Evolutionary conservation across 805 yeast genomes (phyloP), one percentile per base, ranked within the genome.

Genomic region (Lipomyces anomalus): DNA sequence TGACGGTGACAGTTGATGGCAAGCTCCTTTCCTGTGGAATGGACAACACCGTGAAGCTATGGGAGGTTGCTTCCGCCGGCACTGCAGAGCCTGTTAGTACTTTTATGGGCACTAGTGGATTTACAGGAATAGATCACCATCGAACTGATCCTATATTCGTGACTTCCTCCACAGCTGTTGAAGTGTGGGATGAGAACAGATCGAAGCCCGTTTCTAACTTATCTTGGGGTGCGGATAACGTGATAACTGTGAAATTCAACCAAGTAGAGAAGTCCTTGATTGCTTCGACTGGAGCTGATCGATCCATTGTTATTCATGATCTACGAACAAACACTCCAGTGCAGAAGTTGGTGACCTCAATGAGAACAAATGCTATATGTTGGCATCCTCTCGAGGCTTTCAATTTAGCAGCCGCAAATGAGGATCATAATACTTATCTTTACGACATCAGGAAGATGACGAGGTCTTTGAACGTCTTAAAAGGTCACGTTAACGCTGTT

Each of bases 321-420:
- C 71, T 86, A 40, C 78, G 98, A 59, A 86, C 96, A 4, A 80
- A 84, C 58, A 75, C 95, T 2, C 96, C 98, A 11, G 79, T 94
- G 4, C 97, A 94, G 66, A 90, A 89, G 64, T 77, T 90, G 48
- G 84, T 83, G 38, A 84, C 92, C 22, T 70, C 79, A 11, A 72
- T 92, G 75, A 75, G 94, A 58, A 84, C 89, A 17, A 92, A 92
- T 65, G 73, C 90, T 38, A 73, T 92, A 22, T 75, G 88, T 45
- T 92, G 97, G 97, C 92, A 92, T 67, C 99, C 99, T 3, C 85
- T 92, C 82, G 97, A 92, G 66, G 95, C 97, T 1, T 92, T 78
- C 68, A 80, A 84, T 61, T 90, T 92, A 68, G 97, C 89, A 16
- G 79, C 85, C 34, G 97, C 87, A 2, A 79, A 79, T 61, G 99